Evolutionary conservation across 1,284 basidiomycete genomes (phyloP).

Genomic region (Taiwanofungus camphoratus): DNA sequence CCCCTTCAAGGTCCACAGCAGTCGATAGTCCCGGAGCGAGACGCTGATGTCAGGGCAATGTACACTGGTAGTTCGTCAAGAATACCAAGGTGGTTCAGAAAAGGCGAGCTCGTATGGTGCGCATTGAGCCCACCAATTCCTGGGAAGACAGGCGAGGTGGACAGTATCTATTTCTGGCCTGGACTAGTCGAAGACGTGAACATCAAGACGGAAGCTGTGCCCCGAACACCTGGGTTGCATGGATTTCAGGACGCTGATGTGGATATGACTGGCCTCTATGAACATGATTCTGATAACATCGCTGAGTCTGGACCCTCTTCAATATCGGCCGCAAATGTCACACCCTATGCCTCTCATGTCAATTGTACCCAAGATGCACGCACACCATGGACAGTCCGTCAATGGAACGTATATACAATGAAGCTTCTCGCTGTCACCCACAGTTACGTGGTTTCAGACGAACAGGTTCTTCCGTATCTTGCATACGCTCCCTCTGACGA

Average conservation of each 20-base stretch:
- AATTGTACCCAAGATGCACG: conserved; percentile 3
- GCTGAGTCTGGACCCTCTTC: not conserved
- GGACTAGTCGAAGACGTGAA: conserved; percentile 56
- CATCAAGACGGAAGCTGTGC: conserved; percentile 35
- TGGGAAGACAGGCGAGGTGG: conserved; percentile 29
- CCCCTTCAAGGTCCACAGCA: conserved; percentile 38
- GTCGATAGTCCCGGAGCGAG: conserved; percentile 50
- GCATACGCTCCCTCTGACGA: conserved; percentile 48
- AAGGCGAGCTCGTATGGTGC: conserved; percentile 73
- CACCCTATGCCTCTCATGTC: not conserved
- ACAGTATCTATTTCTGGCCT: conserved; percentile 64
- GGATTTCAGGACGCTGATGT: conserved; percentile 12
- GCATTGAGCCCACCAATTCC: conserved; percentile 48
- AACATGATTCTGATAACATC: conserved; percentile 10
- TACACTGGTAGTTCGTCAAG: conserved; percentile 34
- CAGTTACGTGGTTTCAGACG: conserved; percentile 41
- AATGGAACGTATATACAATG: conserved; percentile 55
- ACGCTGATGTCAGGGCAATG: conserved; percentile 51
- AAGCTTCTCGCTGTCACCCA: conserved; percentile 54
- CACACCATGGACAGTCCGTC: conserved; percentile 50
- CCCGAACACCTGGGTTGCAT: conserved; percentile 7
- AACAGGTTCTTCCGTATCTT: conserved; percentile 64
- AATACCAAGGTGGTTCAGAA: conserved; percentile 53
- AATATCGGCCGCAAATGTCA: not conserved
- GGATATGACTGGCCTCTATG: conserved; percentile 9